Percentiles rank a stretch among this genome's conserved stretches.
These are phyloP conservation scores for Nannizzia gypsea DNA, from an alignment of 2,329 filamentous ascomycete species.

Conservation along the genomic window DNA sequence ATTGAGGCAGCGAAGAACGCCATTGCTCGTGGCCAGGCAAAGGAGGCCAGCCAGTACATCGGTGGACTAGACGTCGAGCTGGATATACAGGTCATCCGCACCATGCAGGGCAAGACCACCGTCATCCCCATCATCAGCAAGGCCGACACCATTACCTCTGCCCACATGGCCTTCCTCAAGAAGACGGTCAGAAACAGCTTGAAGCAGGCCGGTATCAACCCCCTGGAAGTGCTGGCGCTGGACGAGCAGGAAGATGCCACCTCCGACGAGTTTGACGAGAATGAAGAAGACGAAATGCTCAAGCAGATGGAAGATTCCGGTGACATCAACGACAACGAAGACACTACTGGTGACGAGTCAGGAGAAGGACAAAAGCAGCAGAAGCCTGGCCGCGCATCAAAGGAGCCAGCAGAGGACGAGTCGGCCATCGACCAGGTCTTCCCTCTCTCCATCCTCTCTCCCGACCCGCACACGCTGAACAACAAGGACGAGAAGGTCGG, in stretches of 20 bases:
- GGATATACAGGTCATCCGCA: constrained; percentile 79
- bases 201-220: constrained; percentile 75
- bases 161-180: constrained; percentile 87
- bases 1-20: constrained; percentile 54
- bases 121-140: constrained; percentile 94
- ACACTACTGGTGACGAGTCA: not conserved
- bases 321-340: constrained; percentile 2
- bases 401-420: constrained; percentile 19
- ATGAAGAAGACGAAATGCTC: constrained; percentile 34
- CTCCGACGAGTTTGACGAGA: constrained; percentile 36
- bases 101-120: constrained; percentile 83
- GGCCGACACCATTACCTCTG: constrained; percentile 89
- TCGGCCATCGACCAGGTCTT: constrained; percentile 47
- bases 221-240: constrained; percentile 71
- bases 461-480: constrained; percentile 67
- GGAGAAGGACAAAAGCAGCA: not conserved
- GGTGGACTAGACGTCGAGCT: constrained; percentile 76
- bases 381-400: constrained; percentile 7
- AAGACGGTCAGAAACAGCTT: constrained; percentile 80
- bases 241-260: constrained; percentile 55
- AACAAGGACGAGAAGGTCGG: constrained; percentile 47
- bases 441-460: constrained; percentile 86
- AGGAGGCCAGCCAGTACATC: constrained; percentile 40
- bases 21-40: constrained; percentile 38
- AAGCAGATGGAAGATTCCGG: constrained; percentile 23